phyloP scores from a whole-genome alignment of 2,329 filamentous ascomycete genomes.

The Beauveria brongniartii region DNA sequence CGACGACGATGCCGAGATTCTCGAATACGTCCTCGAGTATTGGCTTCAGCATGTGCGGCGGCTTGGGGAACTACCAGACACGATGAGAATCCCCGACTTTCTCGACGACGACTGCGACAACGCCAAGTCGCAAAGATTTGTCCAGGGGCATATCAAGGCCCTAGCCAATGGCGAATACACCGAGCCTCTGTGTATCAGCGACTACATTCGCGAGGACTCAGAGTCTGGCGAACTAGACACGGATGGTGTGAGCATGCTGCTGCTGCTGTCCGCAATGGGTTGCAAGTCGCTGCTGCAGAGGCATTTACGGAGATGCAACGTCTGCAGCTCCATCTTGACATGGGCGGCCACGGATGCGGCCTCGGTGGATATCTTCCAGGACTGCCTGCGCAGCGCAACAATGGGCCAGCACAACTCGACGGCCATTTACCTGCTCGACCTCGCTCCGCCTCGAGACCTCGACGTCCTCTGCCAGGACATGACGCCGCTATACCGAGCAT shows the following conservation, averaged over 20 bases:
- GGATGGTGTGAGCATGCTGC: neutral
- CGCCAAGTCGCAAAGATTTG: too few species aligned
- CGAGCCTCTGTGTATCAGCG: neutral
- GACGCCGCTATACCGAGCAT: neutral
- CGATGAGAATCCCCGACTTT: too few species aligned
- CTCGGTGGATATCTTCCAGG: neutral
- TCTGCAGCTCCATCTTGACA: neutral
- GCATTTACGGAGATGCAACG: neutral
- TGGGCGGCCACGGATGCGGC: neutral
- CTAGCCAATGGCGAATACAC: too few species aligned
- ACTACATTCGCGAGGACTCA: too few species aligned
- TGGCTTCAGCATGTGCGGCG: too few species aligned
- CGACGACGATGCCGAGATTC: too few species aligned
- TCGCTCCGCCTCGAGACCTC: neutral
- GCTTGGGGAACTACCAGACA: too few species aligned
- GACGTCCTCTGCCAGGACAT: neutral
- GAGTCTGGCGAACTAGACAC: too few species aligned
- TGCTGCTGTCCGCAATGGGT: neutral
- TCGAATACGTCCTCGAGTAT: too few species aligned
- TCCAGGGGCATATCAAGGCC: too few species aligned
- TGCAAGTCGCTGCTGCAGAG: neutral
- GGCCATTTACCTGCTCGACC: neutral
- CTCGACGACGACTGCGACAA: too few species aligned
- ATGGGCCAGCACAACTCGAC: neutral
- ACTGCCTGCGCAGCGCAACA: neutral